phyloP scores from a whole-genome alignment of 805 yeast genomes.

The Lachancea dasiensis region DNA sequence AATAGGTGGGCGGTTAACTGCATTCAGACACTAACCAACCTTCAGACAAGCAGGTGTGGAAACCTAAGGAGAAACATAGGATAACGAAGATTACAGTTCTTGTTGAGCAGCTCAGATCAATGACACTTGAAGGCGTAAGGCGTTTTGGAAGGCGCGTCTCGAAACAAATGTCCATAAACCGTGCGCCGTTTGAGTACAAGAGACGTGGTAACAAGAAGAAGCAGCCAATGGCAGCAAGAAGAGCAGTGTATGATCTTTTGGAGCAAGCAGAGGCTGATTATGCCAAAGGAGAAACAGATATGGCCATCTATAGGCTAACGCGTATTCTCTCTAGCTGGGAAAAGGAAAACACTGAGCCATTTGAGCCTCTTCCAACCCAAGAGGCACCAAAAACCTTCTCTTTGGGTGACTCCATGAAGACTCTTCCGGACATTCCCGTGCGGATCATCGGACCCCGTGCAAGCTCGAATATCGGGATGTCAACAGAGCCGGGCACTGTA shows the following conservation, averaged over 20 bases:
- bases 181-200: not conserved
- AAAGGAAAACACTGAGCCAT: not conserved
- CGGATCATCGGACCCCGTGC: not conserved
- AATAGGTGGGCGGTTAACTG: no score
- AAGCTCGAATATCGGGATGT: no score
- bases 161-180: constrained; percentile 1
- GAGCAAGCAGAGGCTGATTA: constrained; percentile 8
- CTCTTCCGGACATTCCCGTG: no score
- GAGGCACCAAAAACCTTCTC: not conserved
- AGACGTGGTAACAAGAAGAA: not conserved
- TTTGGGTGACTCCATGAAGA: not conserved
- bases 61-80: no score
- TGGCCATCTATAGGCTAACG: constrained; percentile 9
- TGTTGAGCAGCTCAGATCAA: not conserved
- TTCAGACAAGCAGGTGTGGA: not conserved
- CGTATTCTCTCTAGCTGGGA: constrained; percentile 6
- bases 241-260: not conserved
- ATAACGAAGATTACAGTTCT: no score
- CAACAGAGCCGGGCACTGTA: no score
- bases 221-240: not conserved
- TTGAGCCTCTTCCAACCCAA: no score
- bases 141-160: constrained; percentile 6
- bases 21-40: no score
- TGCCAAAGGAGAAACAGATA: constrained; percentile 8
- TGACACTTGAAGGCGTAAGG: constrained; percentile 5